Conservation (phyloP, 495 filamentous ascomycete genomes). For the Massariosphaeria phaeospora region DNA sequence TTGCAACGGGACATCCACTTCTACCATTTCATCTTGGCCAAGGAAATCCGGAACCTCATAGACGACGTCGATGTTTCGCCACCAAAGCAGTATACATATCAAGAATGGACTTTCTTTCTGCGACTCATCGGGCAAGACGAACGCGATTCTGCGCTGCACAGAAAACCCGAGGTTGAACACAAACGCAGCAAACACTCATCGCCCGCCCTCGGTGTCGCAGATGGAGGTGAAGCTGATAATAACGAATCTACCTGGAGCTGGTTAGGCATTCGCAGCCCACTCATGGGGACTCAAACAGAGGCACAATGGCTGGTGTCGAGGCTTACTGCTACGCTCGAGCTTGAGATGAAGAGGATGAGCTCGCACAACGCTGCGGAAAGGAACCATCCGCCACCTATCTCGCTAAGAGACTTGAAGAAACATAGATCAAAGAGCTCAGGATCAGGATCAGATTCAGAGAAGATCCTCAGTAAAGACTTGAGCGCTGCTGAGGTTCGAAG, state of each 20-base stretch:
- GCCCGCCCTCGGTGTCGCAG: constrained; percentile 28
- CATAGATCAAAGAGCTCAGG: not conserved
- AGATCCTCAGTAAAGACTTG: not conserved
- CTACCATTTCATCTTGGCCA: constrained; percentile 62
- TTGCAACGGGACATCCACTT: constrained; percentile 49
- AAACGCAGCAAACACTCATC: constrained; percentile 1
- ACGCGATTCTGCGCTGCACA: constrained; percentile 34
- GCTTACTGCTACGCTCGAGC: constrained; percentile 67
- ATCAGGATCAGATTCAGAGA: not conserved
- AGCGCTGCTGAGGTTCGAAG: constrained; percentile 4
- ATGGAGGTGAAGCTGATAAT: constrained; percentile 32
- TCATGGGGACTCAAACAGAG: constrained; percentile 69
- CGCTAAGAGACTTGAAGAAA: constrained; percentile 19
- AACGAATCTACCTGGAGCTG: constrained; percentile 61
- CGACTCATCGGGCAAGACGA: constrained; percentile 70
- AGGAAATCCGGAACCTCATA: constrained; percentile 63
- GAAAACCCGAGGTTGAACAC: constrained; percentile 25
- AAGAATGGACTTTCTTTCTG: constrained; percentile 80
- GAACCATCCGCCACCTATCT: constrained; percentile 22
- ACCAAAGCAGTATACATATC: constrained; percentile 65
- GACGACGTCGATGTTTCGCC: constrained; percentile 56
- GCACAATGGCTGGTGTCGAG: constrained; percentile 75
- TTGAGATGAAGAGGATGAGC: constrained; percentile 36
- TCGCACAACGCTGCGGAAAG: constrained; percentile 2
- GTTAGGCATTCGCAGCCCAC: constrained; percentile 65